Evolutionary conservation across 2,329 filamentous ascomycete genomes (phyloP).

Genomic region (Samsoniella hepiali): DNA sequence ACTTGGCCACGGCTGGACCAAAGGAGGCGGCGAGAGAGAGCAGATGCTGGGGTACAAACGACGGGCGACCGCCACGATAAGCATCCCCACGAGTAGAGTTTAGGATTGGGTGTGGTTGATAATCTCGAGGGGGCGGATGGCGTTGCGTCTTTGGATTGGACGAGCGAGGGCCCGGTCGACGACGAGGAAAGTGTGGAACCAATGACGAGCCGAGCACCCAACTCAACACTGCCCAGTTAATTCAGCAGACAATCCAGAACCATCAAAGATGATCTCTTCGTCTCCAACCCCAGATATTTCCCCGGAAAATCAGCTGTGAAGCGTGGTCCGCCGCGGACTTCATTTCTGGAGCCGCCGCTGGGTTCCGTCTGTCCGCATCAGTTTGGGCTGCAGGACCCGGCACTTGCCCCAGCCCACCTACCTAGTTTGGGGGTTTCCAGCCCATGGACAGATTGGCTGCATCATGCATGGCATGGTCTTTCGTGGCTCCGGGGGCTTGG

Average conservation of each 20-base stretch:
- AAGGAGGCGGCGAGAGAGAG: not conserved
- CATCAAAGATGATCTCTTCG: no score
- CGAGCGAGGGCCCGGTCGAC: not conserved
- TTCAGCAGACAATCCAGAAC: not conserved
- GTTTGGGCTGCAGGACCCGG: not conserved
- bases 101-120: not conserved
- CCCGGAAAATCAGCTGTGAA: not conserved
- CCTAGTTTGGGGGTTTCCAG: not conserved
- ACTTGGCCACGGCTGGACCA: not conserved
- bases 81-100: not conserved
- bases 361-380: not conserved
- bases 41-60: not conserved
- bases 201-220: not conserved
- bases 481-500: no score
- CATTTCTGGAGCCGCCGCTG: not conserved
- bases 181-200: not conserved
- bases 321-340: not conserved
- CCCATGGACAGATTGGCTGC: not conserved
- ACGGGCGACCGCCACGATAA: not conserved
- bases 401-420: not conserved
- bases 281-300: constrained; percentile 4
- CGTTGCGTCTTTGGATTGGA: not conserved
- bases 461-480: no score
- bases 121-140: not conserved
- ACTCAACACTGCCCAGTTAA: not conserved